phyloP scores from a whole-genome alignment of 495 filamentous ascomycete genomes.

The Penicillium parvum region DNA sequence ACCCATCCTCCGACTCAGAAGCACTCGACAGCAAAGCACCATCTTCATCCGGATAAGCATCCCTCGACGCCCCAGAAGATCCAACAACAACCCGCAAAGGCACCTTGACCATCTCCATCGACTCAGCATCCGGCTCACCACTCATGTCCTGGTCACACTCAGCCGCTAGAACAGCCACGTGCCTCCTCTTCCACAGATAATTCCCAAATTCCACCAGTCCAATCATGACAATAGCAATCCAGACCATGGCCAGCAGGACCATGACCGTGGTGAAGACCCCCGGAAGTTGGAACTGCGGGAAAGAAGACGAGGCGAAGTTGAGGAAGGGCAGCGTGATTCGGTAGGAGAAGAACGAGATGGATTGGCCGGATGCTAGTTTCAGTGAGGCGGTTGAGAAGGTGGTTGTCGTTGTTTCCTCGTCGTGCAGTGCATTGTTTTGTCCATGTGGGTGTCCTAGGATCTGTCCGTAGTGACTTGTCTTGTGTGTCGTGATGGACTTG shows the following conservation, averaged over 20 bases:
- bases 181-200: slow-evolving; percentile 16
- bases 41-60: neutral
- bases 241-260: slow-evolving; percentile 21
- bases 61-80: neutral
- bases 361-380: slow-evolving; percentile 4
- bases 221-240: slow-evolving; percentile 26
- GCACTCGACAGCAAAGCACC: neutral
- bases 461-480: slow-evolving; percentile 12
- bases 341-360: slow-evolving; percentile 13
- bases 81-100: slow-evolving; percentile 5
- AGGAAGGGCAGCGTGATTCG: slow-evolving; percentile 14
- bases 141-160: neutral
- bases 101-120: slow-evolving; percentile 7
- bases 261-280: slow-evolving; percentile 17
- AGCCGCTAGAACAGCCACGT: neutral
- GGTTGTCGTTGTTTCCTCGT: neutral
- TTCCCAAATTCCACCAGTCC: slow-evolving; percentile 23
- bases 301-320: slow-evolving; percentile 7
- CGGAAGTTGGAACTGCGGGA: slow-evolving; percentile 8
- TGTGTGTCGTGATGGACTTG: neutral
- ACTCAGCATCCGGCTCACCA: neutral
- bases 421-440: neutral
- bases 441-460: slow-evolving; percentile 8
- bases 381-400: neutral
- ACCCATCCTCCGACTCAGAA: slow-evolving; percentile 6